phyloP scores from a whole-genome alignment of 305 asterid genomes.

The Plantago coronopus region DNA sequence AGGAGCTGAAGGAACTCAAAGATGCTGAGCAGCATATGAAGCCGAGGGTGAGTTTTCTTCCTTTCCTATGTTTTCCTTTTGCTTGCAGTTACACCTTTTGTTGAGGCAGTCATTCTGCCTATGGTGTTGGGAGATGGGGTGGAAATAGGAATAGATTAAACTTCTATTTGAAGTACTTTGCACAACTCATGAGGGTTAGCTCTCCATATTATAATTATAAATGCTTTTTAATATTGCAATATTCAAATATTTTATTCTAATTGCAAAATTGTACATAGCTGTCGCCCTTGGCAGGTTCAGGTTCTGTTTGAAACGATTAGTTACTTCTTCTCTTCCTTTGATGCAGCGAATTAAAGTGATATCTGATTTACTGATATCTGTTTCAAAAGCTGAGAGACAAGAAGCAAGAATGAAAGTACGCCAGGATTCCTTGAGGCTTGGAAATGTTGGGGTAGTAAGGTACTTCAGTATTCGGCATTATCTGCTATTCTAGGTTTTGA shows the following conservation, averaged over 20 bases:
- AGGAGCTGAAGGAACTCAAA: constrained; percentile 87
- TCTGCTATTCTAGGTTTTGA: neutral
- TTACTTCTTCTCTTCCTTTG: constrained; percentile 21
- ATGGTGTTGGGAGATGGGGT: neutral
- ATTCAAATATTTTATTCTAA: neutral
- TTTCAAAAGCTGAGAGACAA: constrained; percentile 94
- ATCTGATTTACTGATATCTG: constrained; percentile 84
- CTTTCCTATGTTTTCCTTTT: constrained; percentile 3
- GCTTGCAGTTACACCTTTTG: neutral
- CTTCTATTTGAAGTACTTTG: constrained; percentile 2
- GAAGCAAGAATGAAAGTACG: constrained; percentile 96
- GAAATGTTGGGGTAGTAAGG: constrained; percentile 93
- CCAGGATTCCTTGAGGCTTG: constrained; percentile 88
- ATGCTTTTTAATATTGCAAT: neutral
- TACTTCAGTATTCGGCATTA: constrained; percentile 22
- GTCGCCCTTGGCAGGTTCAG: constrained; percentile 18
- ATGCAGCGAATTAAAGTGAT: constrained; percentile 77
- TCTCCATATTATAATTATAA: neutral
- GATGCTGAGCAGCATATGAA: constrained; percentile 79
- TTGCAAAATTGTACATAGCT: constrained; percentile 7
- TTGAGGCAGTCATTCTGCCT: neutral
- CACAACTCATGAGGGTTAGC: constrained; percentile 11
- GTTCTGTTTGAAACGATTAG: constrained; percentile 19
- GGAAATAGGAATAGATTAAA: neutral
- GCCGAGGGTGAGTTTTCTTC: constrained; percentile 58